Base-by-base conservation (phyloP, 1,139 yeast genomes). In the Arxiozyma heterogenica region DNA sequence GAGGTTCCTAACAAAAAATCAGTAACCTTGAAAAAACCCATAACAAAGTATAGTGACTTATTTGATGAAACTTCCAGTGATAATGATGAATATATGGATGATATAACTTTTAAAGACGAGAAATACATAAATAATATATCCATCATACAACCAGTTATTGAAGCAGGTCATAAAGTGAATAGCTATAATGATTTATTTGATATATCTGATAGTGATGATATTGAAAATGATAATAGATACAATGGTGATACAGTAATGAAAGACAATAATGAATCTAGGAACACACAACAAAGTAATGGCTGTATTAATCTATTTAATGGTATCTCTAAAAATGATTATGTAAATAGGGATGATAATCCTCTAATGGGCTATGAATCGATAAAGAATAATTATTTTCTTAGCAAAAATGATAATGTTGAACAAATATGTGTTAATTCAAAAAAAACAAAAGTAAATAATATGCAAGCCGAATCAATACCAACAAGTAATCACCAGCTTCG, bases 51-150 rank as follows among this genome's bases (percentile, higher is more conserved):
- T 17, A 48, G 12, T 7, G 42, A 49, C 18, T 30, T 34, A 22
- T 43, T 38, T 21, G 78, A 73, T 27, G 64, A 64, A 43, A 71
- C 66, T 18, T 71, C 70, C 41, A 78, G 73, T 55, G 41, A 39
- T 17, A 15, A n/a, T n/a, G 39, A 50, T n/a, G 38, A 17, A 4
- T 42, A 39, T 18, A 47, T 15, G 18, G 22, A 38, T 1, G 45
- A 47, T 48, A 49, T 41, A 34, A 47, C 51, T 27, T 57, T 53
- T 25, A 55, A 55, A 2, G 52, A 50, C 11, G 39, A 22, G 34
- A 23, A 39, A 7, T 9, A 41, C 17, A 12, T 34, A 30, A 21
- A 41, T 49, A 42, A 21, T 9, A 44, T 45, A 4, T 34, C 39
- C n/a, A 34, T 34, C 8, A 34, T 12, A 15, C n/a, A 34, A 34